Evolutionary conservation across 2,329 filamentous ascomycete species (phyloP), one percentile per base, ranked within the genome.

Genomic region (Fusarium xylarioides): DNA sequence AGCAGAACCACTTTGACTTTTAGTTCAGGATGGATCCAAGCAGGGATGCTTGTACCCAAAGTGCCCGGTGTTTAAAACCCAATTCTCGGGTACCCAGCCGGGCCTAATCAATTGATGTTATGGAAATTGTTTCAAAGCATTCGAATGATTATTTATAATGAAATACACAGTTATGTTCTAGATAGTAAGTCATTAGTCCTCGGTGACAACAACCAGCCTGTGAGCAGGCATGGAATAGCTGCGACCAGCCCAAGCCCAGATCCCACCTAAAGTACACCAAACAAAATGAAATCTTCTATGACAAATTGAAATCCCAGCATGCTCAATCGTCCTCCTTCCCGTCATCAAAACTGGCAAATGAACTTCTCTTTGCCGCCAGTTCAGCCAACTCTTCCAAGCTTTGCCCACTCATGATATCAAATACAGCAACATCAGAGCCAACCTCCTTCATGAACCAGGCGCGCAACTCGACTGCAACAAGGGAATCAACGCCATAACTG

Each of bases 361-460:
- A 61, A 15, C 49, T 61, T 15, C 58, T 44, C 23, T 28, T 61
- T 44, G 38, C 58, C 1, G 49, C 58, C 2, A 61, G 34, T 14
- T 55, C 49, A 23, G 47, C 58, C 19, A 61, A 19, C 38, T 61
- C 58, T 14, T 55, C 58, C 16, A 62, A 46, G 15, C 59, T 56
- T n/a, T 64, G 50, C 16, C 59, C 59, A 26, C 63, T 54, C 59
- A 66, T 64, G 3, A 67, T 67, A 10, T 67, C 60, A 7, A 67
- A 64, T 2, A 64, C 57, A 18, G 56, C 34, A 14, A 67, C 11
- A 32, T 64, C 38, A 19, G 59, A 50, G 16, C 32, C 40, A 49
- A 79, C 60, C 77, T 86, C 85, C 63, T 85, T 83, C 19, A 83
- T 84, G 58, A 87, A 85, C 80, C 84, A 87, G 78, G 86, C 87